These are phyloP conservation scores for Tilletiopsis washingtonensis DNA, from an alignment of 1,284 basidiomycete genomes.

Conservation along the genomic window DNA sequence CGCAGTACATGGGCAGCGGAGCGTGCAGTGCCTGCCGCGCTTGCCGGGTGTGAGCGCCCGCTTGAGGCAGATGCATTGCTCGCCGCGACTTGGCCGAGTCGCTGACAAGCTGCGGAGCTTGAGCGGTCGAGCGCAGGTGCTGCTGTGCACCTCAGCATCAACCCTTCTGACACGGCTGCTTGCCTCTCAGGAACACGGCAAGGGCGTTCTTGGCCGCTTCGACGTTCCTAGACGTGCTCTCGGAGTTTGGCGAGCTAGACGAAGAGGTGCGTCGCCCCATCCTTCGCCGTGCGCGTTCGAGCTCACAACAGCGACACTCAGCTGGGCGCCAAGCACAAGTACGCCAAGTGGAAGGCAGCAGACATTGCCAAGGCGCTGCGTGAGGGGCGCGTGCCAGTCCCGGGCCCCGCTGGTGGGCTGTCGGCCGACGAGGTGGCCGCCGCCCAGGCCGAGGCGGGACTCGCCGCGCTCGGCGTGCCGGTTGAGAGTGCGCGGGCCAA, in stretches of 20 bases:
- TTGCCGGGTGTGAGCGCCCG: too few species aligned
- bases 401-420: constrained; percentile 30
- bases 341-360: constrained; percentile 85
- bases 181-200: constrained; percentile 60
- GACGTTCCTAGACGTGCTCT: constrained; percentile 75
- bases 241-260: constrained; percentile 58
- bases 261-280: constrained; percentile 35
- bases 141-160: too few species aligned
- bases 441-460: constrained; percentile 8
- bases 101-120: too few species aligned
- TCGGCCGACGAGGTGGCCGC: constrained; percentile 13
- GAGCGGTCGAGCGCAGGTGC: too few species aligned
- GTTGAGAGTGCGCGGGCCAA: constrained; percentile 14
- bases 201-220: constrained; percentile 80
- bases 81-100: too few species aligned
- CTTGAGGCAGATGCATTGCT: too few species aligned
- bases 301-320: constrained; percentile 40
- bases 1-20: too few species aligned
- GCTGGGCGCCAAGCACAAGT: constrained; percentile 70
- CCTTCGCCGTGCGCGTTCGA: not conserved
- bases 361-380: constrained; percentile 79
- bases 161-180: too few species aligned
- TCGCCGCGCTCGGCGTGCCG: constrained; percentile 49
- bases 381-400: constrained; percentile 53
- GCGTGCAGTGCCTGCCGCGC: too few species aligned